Evolutionary conservation across 2,329 filamentous ascomycete genomes (phyloP).

Genomic region (Akanthomyces lecanii): DNA sequence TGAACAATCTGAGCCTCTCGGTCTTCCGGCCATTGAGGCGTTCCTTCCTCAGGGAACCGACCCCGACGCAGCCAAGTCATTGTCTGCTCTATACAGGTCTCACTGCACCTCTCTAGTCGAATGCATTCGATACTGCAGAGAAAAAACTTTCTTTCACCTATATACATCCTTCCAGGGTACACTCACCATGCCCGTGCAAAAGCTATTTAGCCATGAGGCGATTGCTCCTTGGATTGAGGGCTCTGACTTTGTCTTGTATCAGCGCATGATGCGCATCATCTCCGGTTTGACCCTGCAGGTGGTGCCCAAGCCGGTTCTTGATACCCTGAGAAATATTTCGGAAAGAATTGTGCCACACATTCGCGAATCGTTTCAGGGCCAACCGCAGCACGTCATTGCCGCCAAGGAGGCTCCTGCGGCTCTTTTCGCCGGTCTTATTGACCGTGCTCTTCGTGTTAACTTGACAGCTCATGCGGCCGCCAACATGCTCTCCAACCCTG

Average conservation of each 20-base stretch:
- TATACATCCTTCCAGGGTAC: constrained; percentile 95
- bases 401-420: constrained; percentile 87
- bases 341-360: constrained; percentile 77
- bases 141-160: constrained; percentile 93
- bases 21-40: constrained; percentile 78
- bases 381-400: constrained; percentile 78
- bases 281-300: constrained; percentile 87
- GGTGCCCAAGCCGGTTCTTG: constrained; percentile 80
- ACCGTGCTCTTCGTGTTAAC: constrained; percentile 86
- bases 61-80: constrained; percentile 76
- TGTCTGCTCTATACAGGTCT: constrained; percentile 84
- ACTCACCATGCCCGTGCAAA: constrained; percentile 93
- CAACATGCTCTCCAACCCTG: constrained; percentile 83
- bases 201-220: constrained; percentile 75
- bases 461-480: constrained; percentile 89
- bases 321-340: constrained; percentile 82
- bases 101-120: constrained; percentile 95
- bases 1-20: constrained; percentile 63
- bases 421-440: constrained; percentile 80
- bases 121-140: constrained; percentile 91
- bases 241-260: constrained; percentile 92
- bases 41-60: constrained; percentile 82
- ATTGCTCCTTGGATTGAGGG: constrained; percentile 91
- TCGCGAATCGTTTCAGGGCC: constrained; percentile 75
- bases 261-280: constrained; percentile 92